Base-by-base conservation (phyloP, 108 stramenopile species). In the Conticribra weissflogii region DNA sequence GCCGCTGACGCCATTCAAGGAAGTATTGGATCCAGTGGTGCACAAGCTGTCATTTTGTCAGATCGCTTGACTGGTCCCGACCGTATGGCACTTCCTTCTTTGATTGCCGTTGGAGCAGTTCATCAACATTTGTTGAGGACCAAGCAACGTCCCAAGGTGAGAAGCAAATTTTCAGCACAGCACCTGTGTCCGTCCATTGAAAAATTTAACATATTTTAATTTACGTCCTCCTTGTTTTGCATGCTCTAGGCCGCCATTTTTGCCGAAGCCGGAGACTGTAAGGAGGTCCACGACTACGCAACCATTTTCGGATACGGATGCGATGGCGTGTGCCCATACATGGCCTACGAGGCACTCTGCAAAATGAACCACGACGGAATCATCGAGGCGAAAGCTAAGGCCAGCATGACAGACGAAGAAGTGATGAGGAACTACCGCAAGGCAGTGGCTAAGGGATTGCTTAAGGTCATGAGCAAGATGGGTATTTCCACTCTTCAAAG, bases 391-490 rank as follows among this genome's bases (percentile, higher is more conserved):
- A 94, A 83, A 74, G 79, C 93, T 17, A 93, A 92, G 73, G 77
- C 85, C 50, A 78, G 83, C 59, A 83, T 87, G 55, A 82, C 87
- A 27, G 93, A 97, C 63, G 92, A 92, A 18, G 94, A 96, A 59
- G 66, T 92, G 33, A 90, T 96, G 82, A 80, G 77, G 29, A 93
- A 94, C 66, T 98, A 98, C 82, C 85, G 98, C 59, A 97, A 97
- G 84, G 93, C 96, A 28, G 87, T 94, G 29, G 95, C 87, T 28
- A 97, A 97, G 81, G 98, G 98, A 67, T 80, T 98, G 68, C 68
- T 97, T 63, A 97, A 97, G 84, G 95, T 96, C 50, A 97, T 97
- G 97, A 91, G 89, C 59, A 97, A 97, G 67, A 97, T 97, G 96
- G 97, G 97, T 19, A 96, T 97, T 64, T 94, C 93, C 9, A 97